Percentiles rank a stretch among this genome's conserved stretches.
These are phyloP conservation scores for Aspergillus incahuasiensis DNA, from an alignment of 495 filamentous ascomycete species.

Conservation along the genomic window DNA sequence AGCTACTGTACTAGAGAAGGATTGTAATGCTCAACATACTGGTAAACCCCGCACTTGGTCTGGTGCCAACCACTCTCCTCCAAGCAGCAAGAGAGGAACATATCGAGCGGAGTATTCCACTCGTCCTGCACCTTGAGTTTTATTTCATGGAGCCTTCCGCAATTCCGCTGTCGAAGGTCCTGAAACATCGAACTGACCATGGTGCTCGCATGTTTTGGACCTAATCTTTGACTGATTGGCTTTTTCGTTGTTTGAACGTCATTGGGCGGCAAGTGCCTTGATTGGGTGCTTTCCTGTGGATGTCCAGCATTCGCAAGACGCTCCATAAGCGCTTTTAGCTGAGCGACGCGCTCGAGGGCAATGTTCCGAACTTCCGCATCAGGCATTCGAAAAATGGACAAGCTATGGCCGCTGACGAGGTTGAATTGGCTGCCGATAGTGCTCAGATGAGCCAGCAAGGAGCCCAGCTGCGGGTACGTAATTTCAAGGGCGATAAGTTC, in stretches of 20 bases:
- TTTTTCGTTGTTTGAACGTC: background rate
- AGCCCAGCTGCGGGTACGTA: background rate
- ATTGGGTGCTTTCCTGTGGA: background rate
- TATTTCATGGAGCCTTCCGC: constrained; percentile 1
- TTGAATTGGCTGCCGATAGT: background rate
- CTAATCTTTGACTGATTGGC: no score
- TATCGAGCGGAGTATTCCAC: background rate
- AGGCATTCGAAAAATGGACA: background rate
- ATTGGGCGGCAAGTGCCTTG: background rate
- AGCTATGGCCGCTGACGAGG: background rate
- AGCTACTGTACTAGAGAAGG: background rate
- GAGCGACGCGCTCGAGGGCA: background rate
- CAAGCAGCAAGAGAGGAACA: constrained; percentile 4
- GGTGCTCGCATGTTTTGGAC: background rate
- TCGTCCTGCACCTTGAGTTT: background rate
- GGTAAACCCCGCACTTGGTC: background rate
- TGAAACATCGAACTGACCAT: background rate
- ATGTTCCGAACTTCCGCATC: background rate
- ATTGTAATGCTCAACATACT: background rate
- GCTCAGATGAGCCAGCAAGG: background rate
- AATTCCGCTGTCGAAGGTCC: background rate
- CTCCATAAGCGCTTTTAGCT: background rate
- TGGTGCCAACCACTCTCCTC: background rate
- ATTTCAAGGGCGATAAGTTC: no score
- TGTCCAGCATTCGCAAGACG: background rate